Evolutionary conservation across 345 rosid species (phyloP), one percentile per base, ranked within the genome.

Genomic region (Lepidium didymum): DNA sequence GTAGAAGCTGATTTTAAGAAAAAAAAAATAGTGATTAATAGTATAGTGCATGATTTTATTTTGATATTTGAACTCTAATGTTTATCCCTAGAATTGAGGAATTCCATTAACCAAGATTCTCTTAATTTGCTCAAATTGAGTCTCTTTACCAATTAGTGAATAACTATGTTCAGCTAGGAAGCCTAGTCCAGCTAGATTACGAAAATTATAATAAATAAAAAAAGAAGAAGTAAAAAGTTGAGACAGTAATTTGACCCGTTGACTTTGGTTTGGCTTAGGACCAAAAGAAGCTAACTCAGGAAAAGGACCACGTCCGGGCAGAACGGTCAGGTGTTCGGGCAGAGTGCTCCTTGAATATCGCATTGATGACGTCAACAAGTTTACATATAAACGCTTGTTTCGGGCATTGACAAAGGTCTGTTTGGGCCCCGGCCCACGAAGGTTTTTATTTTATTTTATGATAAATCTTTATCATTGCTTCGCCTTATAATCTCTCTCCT

Each of bases 361-460:
- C 35, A 52, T 18, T 15, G 69, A 4, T 62, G 65, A 62, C 74
- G 74, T 56, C 74, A 68, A 47, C 62, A 53, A 44, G 7, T 10
- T 67, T 51, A 46, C 43, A 3, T 50, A 53, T 12, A 54, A 9
- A 45, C 62, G 64, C 53, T 62, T 16, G 5, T 38, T 58, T 61
- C 53, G 74, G 61, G 64, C 21, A 61, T 31, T 34, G 66, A 34
- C 68, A 50, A 50, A 59, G 27, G 27, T 61, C 46, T 62, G 13
- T 46, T 68, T 75, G 74, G 78, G 78, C 74, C 68, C 67, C 47
- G 78, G 78, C 78, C 78, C 78, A 62, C 41, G 65, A 75, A 62
- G 36, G 45, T 67, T 70, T 43, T 35, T 13, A 4, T 67, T 23
- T 5, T 10, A 27, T 0, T 27, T 27, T 27, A n/a, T 27, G 4